phyloP scores from a whole-genome alignment of 2,329 filamentous ascomycete genomes.

The Pyrenophora seminiperda region DNA sequence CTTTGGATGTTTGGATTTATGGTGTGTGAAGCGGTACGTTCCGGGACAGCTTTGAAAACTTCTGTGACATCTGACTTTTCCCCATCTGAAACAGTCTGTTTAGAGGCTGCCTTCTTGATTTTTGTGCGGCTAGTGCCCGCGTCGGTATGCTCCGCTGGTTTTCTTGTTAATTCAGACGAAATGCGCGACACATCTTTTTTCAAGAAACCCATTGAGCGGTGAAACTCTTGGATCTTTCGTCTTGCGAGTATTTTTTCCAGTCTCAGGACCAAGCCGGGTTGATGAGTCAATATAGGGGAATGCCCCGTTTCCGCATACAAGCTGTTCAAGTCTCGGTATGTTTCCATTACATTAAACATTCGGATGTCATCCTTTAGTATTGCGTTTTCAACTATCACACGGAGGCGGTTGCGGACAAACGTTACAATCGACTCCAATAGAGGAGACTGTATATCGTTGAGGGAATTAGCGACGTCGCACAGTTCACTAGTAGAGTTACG shows the following conservation, averaged over 20 bases:
- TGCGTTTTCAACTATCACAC: constrained; percentile 1
- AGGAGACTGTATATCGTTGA: constrained; percentile 4
- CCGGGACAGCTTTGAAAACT: no score
- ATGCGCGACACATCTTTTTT: not conserved
- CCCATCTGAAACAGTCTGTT: no score
- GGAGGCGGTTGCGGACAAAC: constrained; percentile 1
- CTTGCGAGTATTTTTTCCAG: not conserved
- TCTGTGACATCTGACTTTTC: no score
- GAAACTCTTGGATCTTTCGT: not conserved
- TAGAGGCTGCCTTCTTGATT: no score
- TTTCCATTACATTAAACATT: not conserved
- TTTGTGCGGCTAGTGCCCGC: no score
- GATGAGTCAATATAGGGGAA: not conserved
- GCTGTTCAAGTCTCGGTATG: not conserved
- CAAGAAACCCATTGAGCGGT: not conserved
- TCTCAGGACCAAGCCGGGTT: constrained; percentile 1
- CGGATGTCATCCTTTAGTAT: not conserved
- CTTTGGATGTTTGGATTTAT: not conserved
- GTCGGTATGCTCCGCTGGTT: no score
- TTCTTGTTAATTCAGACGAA: no score
- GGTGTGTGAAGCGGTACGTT: not conserved
- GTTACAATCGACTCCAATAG: not conserved
- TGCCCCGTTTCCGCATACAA: not conserved
- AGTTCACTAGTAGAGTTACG: not conserved
- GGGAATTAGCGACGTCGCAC: not conserved